Evolutionary conservation across 257 asterid species (phyloP).

Genomic region (Solanum ossicruentum): DNA sequence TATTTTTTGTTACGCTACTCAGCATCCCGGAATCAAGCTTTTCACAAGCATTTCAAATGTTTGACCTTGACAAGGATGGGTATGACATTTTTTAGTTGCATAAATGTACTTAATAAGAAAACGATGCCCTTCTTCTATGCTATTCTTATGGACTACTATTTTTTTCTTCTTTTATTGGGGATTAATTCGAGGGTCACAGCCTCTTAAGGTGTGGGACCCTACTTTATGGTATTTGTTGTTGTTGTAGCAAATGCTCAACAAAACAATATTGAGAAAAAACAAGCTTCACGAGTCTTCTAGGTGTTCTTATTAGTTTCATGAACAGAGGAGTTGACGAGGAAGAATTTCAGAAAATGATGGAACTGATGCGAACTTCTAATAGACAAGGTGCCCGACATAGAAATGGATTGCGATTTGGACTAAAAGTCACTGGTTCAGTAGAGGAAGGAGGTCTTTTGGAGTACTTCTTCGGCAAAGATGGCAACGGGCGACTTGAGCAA

Average conservation of each 20-base stretch:
- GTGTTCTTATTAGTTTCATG: not conserved
- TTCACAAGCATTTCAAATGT: slow-evolving; percentile 73
- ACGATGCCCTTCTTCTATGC: not conserved
- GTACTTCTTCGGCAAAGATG: slow-evolving; percentile 74
- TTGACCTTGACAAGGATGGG: slow-evolving; percentile 77
- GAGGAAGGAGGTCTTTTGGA: slow-evolving; percentile 73
- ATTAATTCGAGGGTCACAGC: no score
- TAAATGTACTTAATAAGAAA: not conserved
- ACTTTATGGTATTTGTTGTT: no score
- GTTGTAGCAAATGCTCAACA: no score
- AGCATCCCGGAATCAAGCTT: slow-evolving; percentile 90
- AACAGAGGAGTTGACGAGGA: slow-evolving; percentile 65
- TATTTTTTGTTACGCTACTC: slow-evolving; percentile 74
- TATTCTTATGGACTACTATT: no score
- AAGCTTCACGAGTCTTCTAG: not conserved
- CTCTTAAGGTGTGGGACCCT: no score
- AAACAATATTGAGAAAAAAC: not conserved
- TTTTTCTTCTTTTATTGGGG: no score
- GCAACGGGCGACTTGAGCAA: slow-evolving; percentile 47
- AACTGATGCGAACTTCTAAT: slow-evolving; percentile 64
- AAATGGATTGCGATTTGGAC: slow-evolving; percentile 61
- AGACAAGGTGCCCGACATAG: slow-evolving; percentile 79
- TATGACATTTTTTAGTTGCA: slow-evolving; percentile 1
- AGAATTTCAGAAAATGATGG: slow-evolving; percentile 89
- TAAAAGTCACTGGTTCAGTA: slow-evolving; percentile 58